phyloP scores from a whole-genome alignment of 148 eudicot genomes.

The Polygonum maritimum region DNA sequence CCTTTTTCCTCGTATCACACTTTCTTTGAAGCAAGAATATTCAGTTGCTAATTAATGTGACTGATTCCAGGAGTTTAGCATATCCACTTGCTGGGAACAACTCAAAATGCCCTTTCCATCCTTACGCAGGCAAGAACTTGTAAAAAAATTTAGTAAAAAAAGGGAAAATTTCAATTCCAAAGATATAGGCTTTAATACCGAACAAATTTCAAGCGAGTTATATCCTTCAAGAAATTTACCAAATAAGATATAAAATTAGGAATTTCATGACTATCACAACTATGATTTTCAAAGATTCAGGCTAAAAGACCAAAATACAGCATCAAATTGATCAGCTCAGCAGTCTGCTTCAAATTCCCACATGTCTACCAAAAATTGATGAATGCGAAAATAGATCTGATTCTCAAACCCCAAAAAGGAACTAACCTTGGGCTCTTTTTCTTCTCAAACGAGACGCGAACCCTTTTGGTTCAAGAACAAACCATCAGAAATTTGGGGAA shows the following conservation, averaged over 20 bases:
- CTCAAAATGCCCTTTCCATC: neutral
- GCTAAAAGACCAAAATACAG: neutral
- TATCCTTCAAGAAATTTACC: neutral
- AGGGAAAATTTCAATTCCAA: neutral
- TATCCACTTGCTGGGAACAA: neutral
- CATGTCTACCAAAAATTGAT: neutral
- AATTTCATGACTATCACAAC: neutral
- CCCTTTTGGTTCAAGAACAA: slow-evolving; percentile 79
- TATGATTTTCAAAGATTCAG: neutral
- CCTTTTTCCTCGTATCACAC: neutral
- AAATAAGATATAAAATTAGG: neutral
- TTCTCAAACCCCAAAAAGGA: neutral
- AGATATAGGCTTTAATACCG: neutral
- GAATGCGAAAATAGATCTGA: neutral
- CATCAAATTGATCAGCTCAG: neutral
- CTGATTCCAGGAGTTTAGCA: neutral
- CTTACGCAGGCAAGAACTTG: neutral
- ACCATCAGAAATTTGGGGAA: no score
- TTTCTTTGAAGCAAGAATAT: neutral
- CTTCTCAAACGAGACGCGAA: slow-evolving; percentile 52
- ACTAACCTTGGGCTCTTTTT: slow-evolving; percentile 49
- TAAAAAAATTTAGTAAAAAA: neutral
- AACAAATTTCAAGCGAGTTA: neutral
- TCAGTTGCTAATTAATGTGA: neutral
- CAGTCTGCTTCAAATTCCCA: neutral